phyloP scores from a whole-genome alignment of 2,329 filamentous ascomycete species.

The Aspergillus latus region DNA sequence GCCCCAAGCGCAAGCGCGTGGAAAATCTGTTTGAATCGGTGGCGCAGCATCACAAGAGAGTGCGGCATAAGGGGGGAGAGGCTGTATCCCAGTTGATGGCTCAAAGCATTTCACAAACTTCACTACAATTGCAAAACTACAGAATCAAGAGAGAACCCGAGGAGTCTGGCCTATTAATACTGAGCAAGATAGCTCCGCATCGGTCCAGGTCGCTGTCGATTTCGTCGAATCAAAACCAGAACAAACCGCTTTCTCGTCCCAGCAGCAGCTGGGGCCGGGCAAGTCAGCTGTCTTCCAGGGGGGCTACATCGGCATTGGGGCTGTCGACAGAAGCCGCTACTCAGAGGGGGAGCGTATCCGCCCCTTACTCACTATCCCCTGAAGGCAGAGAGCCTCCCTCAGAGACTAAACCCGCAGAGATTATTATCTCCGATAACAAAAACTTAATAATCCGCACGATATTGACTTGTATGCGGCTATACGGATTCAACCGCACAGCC shows the following conservation, averaged over 20 bases:
- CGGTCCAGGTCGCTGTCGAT: conserved; percentile 37
- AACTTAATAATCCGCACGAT: conserved; percentile 44
- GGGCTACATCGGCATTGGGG: conserved; percentile 29
- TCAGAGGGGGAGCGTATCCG: conserved; percentile 12
- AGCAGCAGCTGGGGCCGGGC: conserved; percentile 24
- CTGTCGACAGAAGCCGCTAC: conserved; percentile 26
- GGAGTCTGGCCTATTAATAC: conserved; percentile 27
- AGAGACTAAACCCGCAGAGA: conserved; percentile 29
- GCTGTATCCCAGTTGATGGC: conserved; percentile 44
- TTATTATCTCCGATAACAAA: conserved; percentile 41
- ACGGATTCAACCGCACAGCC: conserved; percentile 41
- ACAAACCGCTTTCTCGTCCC: conserved; percentile 22
- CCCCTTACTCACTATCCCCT: conserved; percentile 19
- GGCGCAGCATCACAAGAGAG: conserved; percentile 42
- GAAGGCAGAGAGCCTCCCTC: conserved; percentile 21
- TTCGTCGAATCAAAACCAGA: conserved; percentile 27
- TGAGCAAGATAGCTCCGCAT: conserved; percentile 31
- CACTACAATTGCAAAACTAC: conserved; percentile 32
- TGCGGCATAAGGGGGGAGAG: conserved; percentile 42
- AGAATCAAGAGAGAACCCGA: conserved; percentile 40
- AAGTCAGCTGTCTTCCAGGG: conserved; percentile 16
- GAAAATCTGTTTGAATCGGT: conserved; percentile 44
- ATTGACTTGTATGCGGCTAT: conserved; percentile 46
- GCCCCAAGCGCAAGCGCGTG: conserved; percentile 46
- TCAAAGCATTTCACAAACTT: conserved; percentile 29